Conservation (phyloP, 2,329 filamentous ascomycete genomes). For the Cladorrhinum sp. region DNA sequence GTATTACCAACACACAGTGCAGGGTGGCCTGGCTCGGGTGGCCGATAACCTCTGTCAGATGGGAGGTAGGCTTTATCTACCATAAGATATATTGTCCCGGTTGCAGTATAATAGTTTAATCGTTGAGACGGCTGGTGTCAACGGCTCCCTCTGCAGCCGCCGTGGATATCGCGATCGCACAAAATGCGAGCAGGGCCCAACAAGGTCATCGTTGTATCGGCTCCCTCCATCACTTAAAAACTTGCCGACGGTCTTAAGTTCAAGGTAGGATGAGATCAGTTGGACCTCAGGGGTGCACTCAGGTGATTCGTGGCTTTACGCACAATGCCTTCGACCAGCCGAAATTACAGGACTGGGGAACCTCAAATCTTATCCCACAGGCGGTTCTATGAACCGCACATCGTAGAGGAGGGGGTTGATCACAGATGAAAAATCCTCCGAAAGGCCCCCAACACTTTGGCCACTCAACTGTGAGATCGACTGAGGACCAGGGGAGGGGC, state of each 20-base stretch:
- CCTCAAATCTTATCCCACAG: not conserved
- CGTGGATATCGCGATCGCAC: not conserved
- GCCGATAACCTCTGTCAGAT: too few species aligned
- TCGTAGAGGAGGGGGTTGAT: not conserved
- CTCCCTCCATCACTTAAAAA: not conserved
- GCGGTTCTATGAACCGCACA: slow-evolving; percentile 2
- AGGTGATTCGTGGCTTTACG: not conserved
- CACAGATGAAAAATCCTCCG: not conserved
- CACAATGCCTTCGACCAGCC: not conserved
- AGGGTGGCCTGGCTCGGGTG: too few species aligned
- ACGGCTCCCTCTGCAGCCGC: too few species aligned
- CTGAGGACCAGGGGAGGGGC: not conserved
- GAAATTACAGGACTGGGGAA: slow-evolving; percentile 6
- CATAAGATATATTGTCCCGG: too few species aligned
- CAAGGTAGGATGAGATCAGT: not conserved
- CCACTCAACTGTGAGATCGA: not conserved
- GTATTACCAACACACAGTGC: too few species aligned
- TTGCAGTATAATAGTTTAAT: too few species aligned
- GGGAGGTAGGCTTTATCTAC: too few species aligned
- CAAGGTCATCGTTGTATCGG: not conserved
- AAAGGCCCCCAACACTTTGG: not conserved
- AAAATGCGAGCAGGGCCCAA: not conserved
- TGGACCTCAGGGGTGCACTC: not conserved
- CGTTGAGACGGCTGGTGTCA: too few species aligned
- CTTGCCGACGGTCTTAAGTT: not conserved